These are phyloP conservation scores for Conticribra guillardii DNA, from an alignment of 108 stramenopile species.

Conservation along the genomic window DNA sequence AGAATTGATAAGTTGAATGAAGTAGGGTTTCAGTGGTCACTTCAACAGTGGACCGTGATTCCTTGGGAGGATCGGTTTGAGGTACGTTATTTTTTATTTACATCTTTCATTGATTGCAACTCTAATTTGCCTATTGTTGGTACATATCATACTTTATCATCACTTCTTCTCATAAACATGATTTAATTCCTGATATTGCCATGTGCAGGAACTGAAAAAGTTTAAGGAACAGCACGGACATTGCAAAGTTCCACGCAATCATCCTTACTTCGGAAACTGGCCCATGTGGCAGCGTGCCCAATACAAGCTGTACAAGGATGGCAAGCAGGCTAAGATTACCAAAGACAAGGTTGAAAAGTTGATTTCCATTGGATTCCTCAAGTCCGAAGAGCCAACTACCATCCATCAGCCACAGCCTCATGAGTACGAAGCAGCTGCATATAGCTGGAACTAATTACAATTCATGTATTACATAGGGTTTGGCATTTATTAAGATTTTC, in stretches of 20 bases:
- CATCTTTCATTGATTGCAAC: background rate
- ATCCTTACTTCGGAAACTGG: constrained; percentile 55
- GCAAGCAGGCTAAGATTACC: constrained; percentile 50
- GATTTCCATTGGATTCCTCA: constrained; percentile 55
- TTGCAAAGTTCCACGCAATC: constrained; percentile 33
- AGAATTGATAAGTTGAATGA: constrained; percentile 44
- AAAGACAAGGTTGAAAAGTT: constrained; percentile 53
- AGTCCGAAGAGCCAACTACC: constrained; percentile 8
- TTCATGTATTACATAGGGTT: too few species aligned
- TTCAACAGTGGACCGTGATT: constrained; percentile 35
- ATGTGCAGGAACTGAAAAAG: constrained; percentile 16
- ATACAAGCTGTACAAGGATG: constrained; percentile 50
- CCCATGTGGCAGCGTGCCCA: constrained; percentile 57
- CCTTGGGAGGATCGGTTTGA: constrained; percentile 57
- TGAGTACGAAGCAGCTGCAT: too few species aligned
- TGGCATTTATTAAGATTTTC: too few species aligned
- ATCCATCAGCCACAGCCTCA: background rate
- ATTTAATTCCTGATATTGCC: too few species aligned
- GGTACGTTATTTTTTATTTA: constrained; percentile 11
- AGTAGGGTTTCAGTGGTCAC: constrained; percentile 48
- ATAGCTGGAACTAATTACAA: too few species aligned
- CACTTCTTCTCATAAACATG: too few species aligned
- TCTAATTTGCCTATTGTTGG: constrained; percentile 4
- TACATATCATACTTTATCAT: too few species aligned
- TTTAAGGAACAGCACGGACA: constrained; percentile 51